Percentiles rank a stretch among this genome's conserved stretches.
These are phyloP conservation scores for Catunica adiposa DNA, from an alignment of 2,329 filamentous ascomycete species.

Conservation along the genomic window DNA sequence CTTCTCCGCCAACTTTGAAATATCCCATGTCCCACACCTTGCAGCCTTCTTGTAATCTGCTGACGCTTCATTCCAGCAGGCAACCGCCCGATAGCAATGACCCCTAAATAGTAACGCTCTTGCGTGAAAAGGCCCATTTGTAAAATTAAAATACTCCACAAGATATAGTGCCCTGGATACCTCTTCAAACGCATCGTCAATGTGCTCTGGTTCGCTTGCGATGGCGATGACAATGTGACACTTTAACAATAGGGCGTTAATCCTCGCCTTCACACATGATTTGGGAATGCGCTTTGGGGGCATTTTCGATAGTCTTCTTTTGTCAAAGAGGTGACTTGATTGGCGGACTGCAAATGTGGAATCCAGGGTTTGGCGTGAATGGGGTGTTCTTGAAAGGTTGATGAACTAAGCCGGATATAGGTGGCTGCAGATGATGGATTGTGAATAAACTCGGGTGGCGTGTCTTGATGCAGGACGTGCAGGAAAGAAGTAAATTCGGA, in stretches of 20 bases:
- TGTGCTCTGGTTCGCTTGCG: neutral
- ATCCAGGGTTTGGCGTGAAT: neutral
- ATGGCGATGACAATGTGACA: conserved; percentile 15
- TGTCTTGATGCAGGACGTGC: neutral
- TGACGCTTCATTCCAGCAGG: conserved; percentile 16
- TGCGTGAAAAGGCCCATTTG: conserved; percentile 12
- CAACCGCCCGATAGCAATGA: conserved; percentile 17
- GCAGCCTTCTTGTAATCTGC: conserved; percentile 16
- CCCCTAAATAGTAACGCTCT: conserved; percentile 17
- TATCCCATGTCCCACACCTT: neutral
- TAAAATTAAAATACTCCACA: neutral
- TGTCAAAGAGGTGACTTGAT: too few relatives aligned
- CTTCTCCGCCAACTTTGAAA: conserved; percentile 2
- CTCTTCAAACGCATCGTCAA: conserved; percentile 1
- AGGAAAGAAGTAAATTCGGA: too few relatives aligned
- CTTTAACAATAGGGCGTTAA: conserved; percentile 14
- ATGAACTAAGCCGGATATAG: too few relatives aligned
- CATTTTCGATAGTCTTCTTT: conserved; percentile 5
- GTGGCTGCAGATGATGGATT: neutral
- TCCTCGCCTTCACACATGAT: conserved; percentile 12
- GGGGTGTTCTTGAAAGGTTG: neutral
- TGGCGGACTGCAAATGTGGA: too few relatives aligned
- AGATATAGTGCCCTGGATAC: neutral
- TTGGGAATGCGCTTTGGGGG: conserved; percentile 13
- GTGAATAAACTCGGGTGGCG: neutral